Conservation (phyloP, 1,284 basidiomycete species). For the Puccinia triticina region DNA sequence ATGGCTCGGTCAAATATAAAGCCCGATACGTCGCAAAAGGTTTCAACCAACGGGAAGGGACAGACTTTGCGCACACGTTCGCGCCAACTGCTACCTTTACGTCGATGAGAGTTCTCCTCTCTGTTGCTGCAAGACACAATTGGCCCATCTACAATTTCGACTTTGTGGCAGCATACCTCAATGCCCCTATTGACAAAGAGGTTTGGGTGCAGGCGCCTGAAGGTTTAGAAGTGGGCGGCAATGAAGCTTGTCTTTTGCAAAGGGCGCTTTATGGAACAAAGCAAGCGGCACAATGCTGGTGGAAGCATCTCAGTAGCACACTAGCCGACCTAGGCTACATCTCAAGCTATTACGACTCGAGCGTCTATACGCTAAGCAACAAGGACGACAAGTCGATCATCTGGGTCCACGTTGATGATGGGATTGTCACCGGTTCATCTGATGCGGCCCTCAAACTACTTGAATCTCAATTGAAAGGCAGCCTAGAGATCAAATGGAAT, state of each 20-base stretch:
- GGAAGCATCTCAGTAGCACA: not conserved
- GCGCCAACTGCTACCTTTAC: not conserved
- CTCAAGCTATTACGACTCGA: not conserved
- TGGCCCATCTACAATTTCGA: not conserved
- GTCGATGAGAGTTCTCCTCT: not conserved
- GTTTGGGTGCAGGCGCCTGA: not conserved
- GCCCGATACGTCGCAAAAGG: not conserved
- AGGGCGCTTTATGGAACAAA: conserved; percentile 26
- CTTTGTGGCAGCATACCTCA: not conserved
- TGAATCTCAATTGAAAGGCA: not conserved
- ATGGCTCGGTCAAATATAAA: not conserved
- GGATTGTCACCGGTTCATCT: not conserved
- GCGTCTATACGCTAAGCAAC: not conserved
- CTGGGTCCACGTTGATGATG: conserved; percentile 25
- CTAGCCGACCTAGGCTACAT: not conserved
- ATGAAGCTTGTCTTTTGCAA: not conserved
- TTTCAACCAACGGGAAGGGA: not conserved
- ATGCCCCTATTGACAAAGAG: too few species aligned
- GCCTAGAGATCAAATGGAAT: not conserved
- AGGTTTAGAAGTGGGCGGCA: not conserved
- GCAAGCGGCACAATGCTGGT: conserved; percentile 14
- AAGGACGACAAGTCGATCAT: not conserved
- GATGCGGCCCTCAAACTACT: not conserved
- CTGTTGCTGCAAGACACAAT: not conserved
- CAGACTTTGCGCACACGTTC: not conserved